Evolutionary conservation across 1,284 basidiomycete genomes (phyloP), one percentile per base, ranked within the genome.

Genomic region (Ceratorhiza oryzae-sativae): DNA sequence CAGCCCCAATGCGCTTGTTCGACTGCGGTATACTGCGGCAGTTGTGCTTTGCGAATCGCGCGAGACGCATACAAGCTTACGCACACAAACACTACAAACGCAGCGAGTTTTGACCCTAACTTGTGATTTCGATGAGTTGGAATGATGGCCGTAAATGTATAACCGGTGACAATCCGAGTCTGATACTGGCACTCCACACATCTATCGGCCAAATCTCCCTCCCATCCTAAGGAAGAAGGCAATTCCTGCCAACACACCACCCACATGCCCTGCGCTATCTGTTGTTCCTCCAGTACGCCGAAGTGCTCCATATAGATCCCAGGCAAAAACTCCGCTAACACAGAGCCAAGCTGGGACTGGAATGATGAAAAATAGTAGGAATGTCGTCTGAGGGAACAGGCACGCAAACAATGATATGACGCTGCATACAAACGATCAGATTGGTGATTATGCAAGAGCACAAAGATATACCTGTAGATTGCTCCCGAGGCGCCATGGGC

Each of bases 261-360:
- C 75, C 12, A 75, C 15, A 70, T 75, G 75, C 18, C 75, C 75
- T 41, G 75, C 75, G 5, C 70, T 67, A 62, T 75, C 75, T n/a
- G 68, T 70, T 27, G 45, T 71, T 13, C 73, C 53, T 34, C 70
- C 62, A 23, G 62, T 65, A 23, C 74, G 67, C 15, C 20, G 51
- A 13, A 74, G 39, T 30, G 73, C 62, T 18, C 71, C 71, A 39
- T 72, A 72, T 20, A 73, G 46, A 58, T 73, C 72, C 72, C 72
- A 73, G 36, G 67, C 68, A 46, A 73, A 71, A 13, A 75, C 49
- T 12, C 75, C 75, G 32, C 70, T 62, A 15, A 75, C 73, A 55
- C 73, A 74, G 25, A 71, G 59, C 75, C 75, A 75, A n/a, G 75
- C 75, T 46, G 75, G 75, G 46, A 75, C 71, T 3, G 75, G 75